Base-by-base conservation (phyloP, 2,329 filamentous ascomycete species). In the Pseudogymnoascus sp. region DNA sequence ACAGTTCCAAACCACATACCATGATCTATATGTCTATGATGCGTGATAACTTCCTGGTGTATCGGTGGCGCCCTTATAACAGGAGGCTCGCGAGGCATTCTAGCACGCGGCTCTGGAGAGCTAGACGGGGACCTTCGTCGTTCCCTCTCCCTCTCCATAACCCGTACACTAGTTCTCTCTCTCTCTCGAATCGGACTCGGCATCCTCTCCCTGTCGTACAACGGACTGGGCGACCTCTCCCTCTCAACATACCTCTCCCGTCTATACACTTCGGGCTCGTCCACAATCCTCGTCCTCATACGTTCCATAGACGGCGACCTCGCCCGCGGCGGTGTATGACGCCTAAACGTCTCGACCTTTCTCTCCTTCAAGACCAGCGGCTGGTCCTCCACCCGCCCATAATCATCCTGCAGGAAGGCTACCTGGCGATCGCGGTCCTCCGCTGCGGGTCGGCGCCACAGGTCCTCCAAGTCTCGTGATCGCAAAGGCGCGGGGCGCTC, bases 1-100 rank as follows among this genome's bases (percentile, higher is more conserved):
- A 7, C n/a, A 18, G n/a, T 32, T 32, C 16, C 16, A 20, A 32
- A 20, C 34, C 34, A 73, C 84, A 71, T 78, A 90, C 89, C 91
- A 74, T 96, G 90, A 70, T 96, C 89, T 67, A 95, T 88, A 70
- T 93, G 89, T 62, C 87, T 83, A 71, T 94, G 93, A 74, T 94
- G 90, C 0, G 90, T 95, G 66, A 95, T 92, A 62, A 96, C 86
- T 71, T 96, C 90, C 69, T 93, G 85, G 74, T 93, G 89, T 67
- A 96, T 90, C 0, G 87, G 88, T 34, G 91, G 91, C 18, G 87
- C 86, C 41, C 85, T 82, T 68, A 94, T 86, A 47, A 88, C 80
- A 65, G 81, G 81, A 30, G 84, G 85, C 32, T 58, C 47, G 81
- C 79, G 7, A 83, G 82, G 18, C 82, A 80, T 32, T 14, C 47